Percentiles rank a stretch among this genome's conserved stretches.
These are phyloP conservation scores for Clausena lansium DNA, from an alignment of 345 rosid genomes.

Conservation along the genomic window DNA sequence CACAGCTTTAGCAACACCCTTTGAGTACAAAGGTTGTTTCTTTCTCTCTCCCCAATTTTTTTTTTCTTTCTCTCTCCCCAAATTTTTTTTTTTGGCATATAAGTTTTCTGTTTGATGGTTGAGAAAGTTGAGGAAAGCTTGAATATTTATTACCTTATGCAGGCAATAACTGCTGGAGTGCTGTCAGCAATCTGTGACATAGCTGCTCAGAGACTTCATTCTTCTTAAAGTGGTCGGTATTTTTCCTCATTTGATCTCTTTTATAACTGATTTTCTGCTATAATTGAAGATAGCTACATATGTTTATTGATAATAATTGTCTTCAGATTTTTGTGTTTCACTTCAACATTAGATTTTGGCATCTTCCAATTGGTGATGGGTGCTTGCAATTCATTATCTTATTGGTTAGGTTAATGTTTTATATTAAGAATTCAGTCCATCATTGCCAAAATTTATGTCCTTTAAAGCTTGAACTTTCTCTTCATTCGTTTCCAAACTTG, in stretches of 20 bases:
- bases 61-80: too few relatives aligned
- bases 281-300: not conserved
- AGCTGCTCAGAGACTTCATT: conserved; percentile 74
- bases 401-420: not conserved
- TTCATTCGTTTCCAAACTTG: not conserved
- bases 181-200: conserved; percentile 71
- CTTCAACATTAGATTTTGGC: not conserved
- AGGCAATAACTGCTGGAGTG: too few relatives aligned
- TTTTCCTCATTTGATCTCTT: not conserved
- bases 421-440: not conserved
- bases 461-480: not conserved
- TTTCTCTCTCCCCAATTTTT: too few relatives aligned
- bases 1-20: too few relatives aligned
- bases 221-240: conserved; percentile 75
- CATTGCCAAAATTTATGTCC: not conserved
- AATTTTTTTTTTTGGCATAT: too few relatives aligned
- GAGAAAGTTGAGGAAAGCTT: too few relatives aligned
- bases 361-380: not conserved
- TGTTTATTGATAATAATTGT: not conserved
- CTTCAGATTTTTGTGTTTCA: not conserved
- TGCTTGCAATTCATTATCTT: not conserved
- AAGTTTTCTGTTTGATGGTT: too few relatives aligned
- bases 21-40: too few relatives aligned
- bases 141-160: too few relatives aligned
- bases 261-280: not conserved